phyloP scores from a whole-genome alignment of 1,139 yeast genomes.

The Spencermartinsiella ligniputridi region DNA sequence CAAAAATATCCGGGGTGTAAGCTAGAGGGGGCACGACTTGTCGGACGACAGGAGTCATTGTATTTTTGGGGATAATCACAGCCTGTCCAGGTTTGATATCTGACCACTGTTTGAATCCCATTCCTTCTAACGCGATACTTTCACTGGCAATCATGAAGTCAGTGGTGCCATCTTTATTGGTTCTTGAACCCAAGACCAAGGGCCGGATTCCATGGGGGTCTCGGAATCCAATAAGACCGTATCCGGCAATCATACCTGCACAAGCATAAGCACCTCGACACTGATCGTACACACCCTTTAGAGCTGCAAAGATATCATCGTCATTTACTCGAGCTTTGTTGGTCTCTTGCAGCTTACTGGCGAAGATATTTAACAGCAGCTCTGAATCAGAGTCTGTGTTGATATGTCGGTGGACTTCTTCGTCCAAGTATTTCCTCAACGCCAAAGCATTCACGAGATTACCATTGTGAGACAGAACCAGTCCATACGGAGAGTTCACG shows the following conservation, averaged over 20 bases:
- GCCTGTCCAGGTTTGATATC: conserved; percentile 96
- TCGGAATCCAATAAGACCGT: conserved; percentile 90
- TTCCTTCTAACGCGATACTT: conserved; percentile 92
- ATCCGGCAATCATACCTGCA: conserved; percentile 92
- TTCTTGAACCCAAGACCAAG: conserved; percentile 75
- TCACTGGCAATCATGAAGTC: conserved; percentile 97
- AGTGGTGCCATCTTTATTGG: conserved; percentile 58
- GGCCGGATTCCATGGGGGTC: conserved; percentile 98
- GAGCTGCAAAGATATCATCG: conserved; percentile 81
- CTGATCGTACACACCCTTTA: conserved; percentile 71
- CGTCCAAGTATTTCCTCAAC: conserved; percentile 76
- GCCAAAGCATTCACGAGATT: conserved; percentile 84
- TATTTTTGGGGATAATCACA: conserved; percentile 77
- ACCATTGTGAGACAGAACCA: conserved; percentile 87
- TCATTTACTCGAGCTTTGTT: conserved; percentile 92
- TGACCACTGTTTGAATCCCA: conserved; percentile 72
- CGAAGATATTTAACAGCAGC: conserved; percentile 80
- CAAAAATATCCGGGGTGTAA: conserved; percentile 94
- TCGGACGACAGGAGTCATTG: conserved; percentile 67
- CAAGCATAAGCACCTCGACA: conserved; percentile 97
- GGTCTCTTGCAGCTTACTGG: conserved; percentile 84
- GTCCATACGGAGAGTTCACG: conserved; percentile 95
- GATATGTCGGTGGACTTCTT: conserved; percentile 92
- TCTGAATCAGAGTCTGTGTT: conserved; percentile 97
- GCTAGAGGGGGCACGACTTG: conserved; percentile 78